Conservation (phyloP, 208 protist species). For the Leishmania mexicana region DNA sequence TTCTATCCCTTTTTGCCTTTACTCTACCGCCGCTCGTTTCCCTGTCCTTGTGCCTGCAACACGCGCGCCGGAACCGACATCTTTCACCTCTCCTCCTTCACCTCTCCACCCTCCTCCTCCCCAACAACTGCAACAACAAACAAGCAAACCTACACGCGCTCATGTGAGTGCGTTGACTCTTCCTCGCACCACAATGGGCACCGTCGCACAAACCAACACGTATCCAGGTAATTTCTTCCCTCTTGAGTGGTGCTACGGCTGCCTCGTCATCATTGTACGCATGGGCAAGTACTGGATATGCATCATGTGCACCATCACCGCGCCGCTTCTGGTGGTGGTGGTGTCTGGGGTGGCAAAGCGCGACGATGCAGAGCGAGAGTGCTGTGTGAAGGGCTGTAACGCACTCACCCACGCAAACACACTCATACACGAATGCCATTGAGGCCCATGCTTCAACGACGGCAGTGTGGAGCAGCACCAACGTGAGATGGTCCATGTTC, state of each 20-base stretch:
- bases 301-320: conserved; percentile 36
- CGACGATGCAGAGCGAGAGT: not conserved
- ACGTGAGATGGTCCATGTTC: not conserved
- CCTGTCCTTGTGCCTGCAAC: not conserved
- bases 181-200: not conserved
- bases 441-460: not conserved
- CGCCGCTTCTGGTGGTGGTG: conserved; percentile 25
- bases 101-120: not conserved
- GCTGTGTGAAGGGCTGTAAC: not conserved
- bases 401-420: not conserved
- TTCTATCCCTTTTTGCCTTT: no score
- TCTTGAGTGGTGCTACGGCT: not conserved
- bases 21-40: not conserved
- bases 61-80: not conserved
- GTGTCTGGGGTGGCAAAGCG: conserved; percentile 27
- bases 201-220: not conserved
- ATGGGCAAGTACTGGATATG: conserved; percentile 23
- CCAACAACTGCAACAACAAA: not conserved
- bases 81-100: not conserved
- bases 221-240: not conserved
- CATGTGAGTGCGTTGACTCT: not conserved
- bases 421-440: not conserved
- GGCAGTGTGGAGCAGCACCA: not conserved
- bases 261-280: not conserved
- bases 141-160: not conserved